These are phyloP conservation scores for Leccinum sublutescens DNA, from an alignment of 768 basidiomycete species.

Conservation along the genomic window DNA sequence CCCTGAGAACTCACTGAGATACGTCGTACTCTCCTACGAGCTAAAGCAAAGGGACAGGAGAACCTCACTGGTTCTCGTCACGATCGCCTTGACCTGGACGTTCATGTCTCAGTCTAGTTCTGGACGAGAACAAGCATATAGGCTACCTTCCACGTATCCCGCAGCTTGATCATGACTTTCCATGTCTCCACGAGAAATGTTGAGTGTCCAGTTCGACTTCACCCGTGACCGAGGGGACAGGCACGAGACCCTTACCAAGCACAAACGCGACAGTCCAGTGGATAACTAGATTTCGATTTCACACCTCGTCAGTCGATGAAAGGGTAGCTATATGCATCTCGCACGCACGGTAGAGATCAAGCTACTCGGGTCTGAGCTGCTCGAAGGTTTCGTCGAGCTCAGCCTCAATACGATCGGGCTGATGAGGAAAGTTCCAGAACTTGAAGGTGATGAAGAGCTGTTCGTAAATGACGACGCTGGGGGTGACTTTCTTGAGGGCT, in stretches of 20 bases:
- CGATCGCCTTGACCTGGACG: conserved; percentile 60
- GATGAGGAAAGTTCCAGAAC: conserved; percentile 77
- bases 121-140: neutral
- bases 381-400: conserved; percentile 76
- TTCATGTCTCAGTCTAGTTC: neutral
- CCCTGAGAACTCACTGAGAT: conserved; percentile 54
- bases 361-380: conserved; percentile 72
- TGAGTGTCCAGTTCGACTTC: conserved; percentile 55
- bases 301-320: neutral
- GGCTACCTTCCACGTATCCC: conserved; percentile 61
- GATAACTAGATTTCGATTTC: conserved; percentile 44
- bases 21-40: conserved; percentile 81
- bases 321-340: conserved; percentile 1
- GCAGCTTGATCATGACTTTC: conserved; percentile 74
- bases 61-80: too few species aligned
- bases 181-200: conserved; percentile 71
- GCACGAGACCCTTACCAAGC: conserved; percentile 55
- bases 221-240: conserved; percentile 42
- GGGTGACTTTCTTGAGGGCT: conserved; percentile 74
- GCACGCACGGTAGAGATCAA: conserved; percentile 74
- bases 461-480: conserved; percentile 72
- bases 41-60: conserved; percentile 47
- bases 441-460: conserved; percentile 82
- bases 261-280: conserved; percentile 79
- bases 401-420: conserved; percentile 61